Base-by-base conservation (phyloP, 257 asterid genomes). In the Fraxinus cuspidata region DNA sequence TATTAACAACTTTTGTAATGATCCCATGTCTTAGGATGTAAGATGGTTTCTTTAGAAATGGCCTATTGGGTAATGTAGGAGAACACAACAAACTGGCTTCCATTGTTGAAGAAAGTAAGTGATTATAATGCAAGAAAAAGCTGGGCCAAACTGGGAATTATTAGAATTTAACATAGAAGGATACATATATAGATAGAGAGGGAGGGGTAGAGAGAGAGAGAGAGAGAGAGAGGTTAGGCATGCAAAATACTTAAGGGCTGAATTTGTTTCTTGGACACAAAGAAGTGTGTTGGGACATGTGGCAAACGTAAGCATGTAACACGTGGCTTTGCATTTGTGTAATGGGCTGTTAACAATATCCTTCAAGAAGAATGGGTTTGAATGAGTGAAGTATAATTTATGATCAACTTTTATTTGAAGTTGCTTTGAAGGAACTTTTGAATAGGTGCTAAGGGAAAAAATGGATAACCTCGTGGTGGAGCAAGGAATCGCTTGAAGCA, bases 51-150 rank as follows among this genome's bases (percentile, higher is more conserved):
- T 8, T n/a, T 2, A 49, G 38, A 23, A 28, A 37, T 27, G 34
- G 40, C 18, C n/a, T 79, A 18, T 16, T 67, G 68, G 83, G 83
- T 38, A 79, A 37, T 18, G n/a, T 79, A 10, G 78, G 83, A 32
- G 28, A 65, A 0, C 84, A 40, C 69, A 63, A 4, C 35, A 69
- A 60, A 2, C 83, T 78, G 64, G 89, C 49, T 11, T 81, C 75
- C 90, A 87, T 87, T 44, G 67, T 47, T 65, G 21, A 16, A 8
- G 73, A 16, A 25, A 37, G 9, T 49, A 56, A 53, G 67, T 7
- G 31, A 19, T 58, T 58, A 58, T 21, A 23, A n/a, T 8, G 29
- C 3, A 58, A 47, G n/a, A 23, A 21, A n/a, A 58, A 10, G 21
- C 12, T 0, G 28, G 66, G 6, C 28, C 66, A 58, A 7, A 56